phyloP scores from a whole-genome alignment of 2,329 filamentous ascomycete genomes.

The Epichloe sylvatica region DNA sequence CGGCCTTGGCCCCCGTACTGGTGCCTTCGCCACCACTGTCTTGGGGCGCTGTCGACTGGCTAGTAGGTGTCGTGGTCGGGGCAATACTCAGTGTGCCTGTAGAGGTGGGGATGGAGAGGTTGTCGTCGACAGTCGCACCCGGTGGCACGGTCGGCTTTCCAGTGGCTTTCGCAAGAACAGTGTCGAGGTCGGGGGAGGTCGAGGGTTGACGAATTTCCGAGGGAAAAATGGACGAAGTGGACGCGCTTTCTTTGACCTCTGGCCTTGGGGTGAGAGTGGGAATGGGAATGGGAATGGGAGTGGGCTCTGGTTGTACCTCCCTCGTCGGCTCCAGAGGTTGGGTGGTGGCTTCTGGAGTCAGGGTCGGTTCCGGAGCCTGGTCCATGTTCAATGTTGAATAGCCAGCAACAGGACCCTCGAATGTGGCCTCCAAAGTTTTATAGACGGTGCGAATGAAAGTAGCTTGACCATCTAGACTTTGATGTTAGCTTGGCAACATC shows the following conservation, averaged over 20 bases:
- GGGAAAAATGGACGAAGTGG: conserved; percentile 8
- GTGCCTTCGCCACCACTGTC: conserved; percentile 8
- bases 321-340: background rate
- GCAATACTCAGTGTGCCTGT: conserved; percentile 10
- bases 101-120: conserved; percentile 2
- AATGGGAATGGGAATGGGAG: too few relatives aligned
- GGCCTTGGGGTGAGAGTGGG: too few relatives aligned
- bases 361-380: conserved; percentile 5
- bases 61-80: conserved; percentile 10
- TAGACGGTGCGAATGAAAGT: conserved; percentile 26
- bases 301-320: conserved; percentile 1
- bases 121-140: conserved; percentile 5
- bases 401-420: conserved; percentile 28
- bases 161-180: conserved; percentile 19
- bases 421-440: conserved; percentile 27
- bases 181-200: conserved; percentile 12
- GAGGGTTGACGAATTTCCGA: conserved; percentile 16
- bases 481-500: conserved; percentile 1
- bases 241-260: conserved; percentile 7
- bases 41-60: conserved; percentile 3
- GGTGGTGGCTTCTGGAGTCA: conserved; percentile 1
- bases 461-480: conserved; percentile 1
- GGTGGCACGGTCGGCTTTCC: conserved; percentile 8
- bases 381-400: conserved; percentile 23
- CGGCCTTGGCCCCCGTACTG: conserved; percentile 49